Conservation (phyloP, 1,284 basidiomycete species). For the Melampsora abietis-canadensis region DNA sequence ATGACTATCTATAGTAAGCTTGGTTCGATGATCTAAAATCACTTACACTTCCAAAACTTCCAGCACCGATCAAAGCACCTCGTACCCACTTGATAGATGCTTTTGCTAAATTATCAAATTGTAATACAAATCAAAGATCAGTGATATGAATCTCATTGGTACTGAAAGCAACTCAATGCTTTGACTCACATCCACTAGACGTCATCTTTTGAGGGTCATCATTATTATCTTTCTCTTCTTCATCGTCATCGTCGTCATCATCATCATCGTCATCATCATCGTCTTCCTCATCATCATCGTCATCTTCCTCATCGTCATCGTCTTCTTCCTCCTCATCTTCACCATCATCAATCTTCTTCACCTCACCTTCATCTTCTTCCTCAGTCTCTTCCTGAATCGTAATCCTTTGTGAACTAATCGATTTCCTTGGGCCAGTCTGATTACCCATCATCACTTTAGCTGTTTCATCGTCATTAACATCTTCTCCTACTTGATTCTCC, state of each 20-base stretch:
- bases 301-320: conserved; percentile 49
- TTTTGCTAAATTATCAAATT: conserved; percentile 47
- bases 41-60: conserved; percentile 83
- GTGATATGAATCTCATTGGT: not conserved
- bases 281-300: conserved; percentile 49
- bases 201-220: conserved; percentile 60
- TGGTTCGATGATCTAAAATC: conserved; percentile 29
- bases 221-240: conserved; percentile 42
- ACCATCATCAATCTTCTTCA: conserved; percentile 53
- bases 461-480: conserved; percentile 50
- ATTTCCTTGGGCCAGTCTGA: not conserved
- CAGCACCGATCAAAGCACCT: conserved; percentile 93
- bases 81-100: conserved; percentile 93
- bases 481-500: conserved; percentile 48
- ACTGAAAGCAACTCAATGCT: not conserved
- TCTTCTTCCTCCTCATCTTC: conserved; percentile 53
- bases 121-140: not conserved
- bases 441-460: conserved; percentile 54
- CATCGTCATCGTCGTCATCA: conserved; percentile 48
- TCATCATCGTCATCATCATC: conserved; percentile 50
- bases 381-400: not conserved
- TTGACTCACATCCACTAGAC: conserved; percentile 63
- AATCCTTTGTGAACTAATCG: not conserved
- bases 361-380: conserved; percentile 50
- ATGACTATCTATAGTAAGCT: conserved; percentile 35